Evolutionary conservation across 768 basidiomycete species (phyloP).

Genomic region (Exidia glandulosa): DNA sequence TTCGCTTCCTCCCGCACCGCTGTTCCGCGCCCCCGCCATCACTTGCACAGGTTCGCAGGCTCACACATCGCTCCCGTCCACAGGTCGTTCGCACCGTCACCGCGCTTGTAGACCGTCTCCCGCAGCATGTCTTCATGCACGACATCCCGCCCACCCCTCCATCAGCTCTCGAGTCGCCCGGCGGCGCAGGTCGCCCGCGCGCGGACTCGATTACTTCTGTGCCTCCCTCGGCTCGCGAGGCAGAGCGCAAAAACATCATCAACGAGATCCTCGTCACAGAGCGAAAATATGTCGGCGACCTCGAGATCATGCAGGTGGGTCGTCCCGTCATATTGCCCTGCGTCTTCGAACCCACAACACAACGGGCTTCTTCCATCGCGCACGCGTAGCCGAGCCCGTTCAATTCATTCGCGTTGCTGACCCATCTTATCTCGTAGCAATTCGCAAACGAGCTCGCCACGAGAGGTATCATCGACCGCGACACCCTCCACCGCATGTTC

Average conservation of each 20-base stretch:
- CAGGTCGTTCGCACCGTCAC: slow-evolving; percentile 88
- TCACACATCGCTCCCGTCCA: slow-evolving; percentile 6
- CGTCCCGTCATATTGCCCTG: slow-evolving; percentile 6
- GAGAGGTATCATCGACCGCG: slow-evolving; percentile 79
- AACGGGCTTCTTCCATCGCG: no score
- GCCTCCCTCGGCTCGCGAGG: slow-evolving; percentile 33
- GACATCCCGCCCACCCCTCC: slow-evolving; percentile 27
- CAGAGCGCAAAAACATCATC: slow-evolving; percentile 65
- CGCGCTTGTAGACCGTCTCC: slow-evolving; percentile 68
- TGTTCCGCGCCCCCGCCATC: no score
- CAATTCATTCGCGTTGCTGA: background rate
- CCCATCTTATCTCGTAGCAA: slow-evolving; percentile 42
- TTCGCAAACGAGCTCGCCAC: slow-evolving; percentile 78
- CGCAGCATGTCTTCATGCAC: slow-evolving; percentile 55
- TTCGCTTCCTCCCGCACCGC: no score
- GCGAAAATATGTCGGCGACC: slow-evolving; percentile 90
- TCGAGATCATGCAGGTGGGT: slow-evolving; percentile 90
- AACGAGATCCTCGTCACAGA: slow-evolving; percentile 91
- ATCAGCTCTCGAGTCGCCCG: slow-evolving; percentile 14
- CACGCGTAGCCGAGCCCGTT: no score
- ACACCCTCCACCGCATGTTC: slow-evolving; percentile 92
- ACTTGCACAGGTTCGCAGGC: no score
- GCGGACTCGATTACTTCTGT: slow-evolving; percentile 6
- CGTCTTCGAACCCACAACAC: background rate
- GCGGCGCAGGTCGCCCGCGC: background rate